phyloP scores from a whole-genome alignment of 2,329 filamentous ascomycete genomes.

The Zopfia rhizophila region DNA sequence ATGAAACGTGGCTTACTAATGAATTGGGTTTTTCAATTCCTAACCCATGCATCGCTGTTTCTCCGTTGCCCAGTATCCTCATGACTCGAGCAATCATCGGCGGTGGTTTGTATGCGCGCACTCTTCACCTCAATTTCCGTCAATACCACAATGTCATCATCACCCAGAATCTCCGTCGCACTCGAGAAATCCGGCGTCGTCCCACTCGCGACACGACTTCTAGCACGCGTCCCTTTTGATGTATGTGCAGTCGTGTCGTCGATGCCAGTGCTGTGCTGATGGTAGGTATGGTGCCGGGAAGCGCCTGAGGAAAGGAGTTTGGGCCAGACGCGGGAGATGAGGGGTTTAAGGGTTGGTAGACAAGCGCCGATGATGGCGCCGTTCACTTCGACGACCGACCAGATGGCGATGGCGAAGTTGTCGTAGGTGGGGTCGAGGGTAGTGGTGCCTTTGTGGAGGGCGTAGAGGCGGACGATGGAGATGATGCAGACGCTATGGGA shows the following conservation, averaged over 20 bases:
- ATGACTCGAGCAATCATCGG: too few species aligned
- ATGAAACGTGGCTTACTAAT: too few species aligned
- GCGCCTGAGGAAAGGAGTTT: slow-evolving; percentile 35
- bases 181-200: too few species aligned
- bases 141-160: too few species aligned
- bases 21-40: too few species aligned
- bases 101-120: too few species aligned
- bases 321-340: slow-evolving; percentile 40
- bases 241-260: slow-evolving; percentile 2
- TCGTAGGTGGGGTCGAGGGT: slow-evolving; percentile 14
- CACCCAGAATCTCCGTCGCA: too few species aligned
- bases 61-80: too few species aligned
- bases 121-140: too few species aligned
- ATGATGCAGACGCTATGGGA: slow-evolving; percentile 36
- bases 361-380: slow-evolving; percentile 21
- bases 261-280: slow-evolving; percentile 4
- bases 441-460: slow-evolving; percentile 5
- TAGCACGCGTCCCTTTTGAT: too few species aligned
- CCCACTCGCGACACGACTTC: too few species aligned
- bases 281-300: slow-evolving; percentile 1
- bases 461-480: slow-evolving; percentile 19
- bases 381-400: slow-evolving; percentile 24
- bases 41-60: too few species aligned
- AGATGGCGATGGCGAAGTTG: slow-evolving; percentile 14
- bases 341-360: slow-evolving; percentile 28